Evolutionary conservation across 2,329 filamentous ascomycete species (phyloP), one percentile per base, ranked within the genome.

Genomic region (Fusarium begoniae): DNA sequence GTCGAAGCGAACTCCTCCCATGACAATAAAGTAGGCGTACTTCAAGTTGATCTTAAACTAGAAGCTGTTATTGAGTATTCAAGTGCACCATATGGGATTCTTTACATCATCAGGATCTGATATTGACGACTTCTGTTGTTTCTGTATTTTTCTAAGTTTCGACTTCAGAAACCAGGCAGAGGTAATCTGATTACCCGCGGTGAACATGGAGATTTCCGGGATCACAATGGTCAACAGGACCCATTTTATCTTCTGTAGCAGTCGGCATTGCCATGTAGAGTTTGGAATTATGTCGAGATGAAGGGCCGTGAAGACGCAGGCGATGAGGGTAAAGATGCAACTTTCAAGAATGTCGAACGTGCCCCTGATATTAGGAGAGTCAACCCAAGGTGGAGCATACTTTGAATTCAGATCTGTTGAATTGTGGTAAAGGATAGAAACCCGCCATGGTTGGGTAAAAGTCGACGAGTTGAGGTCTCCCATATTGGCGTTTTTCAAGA

Each of bases 41-140:
- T 55, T 24, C 5, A 64, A 22, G 8, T 55, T 35, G 5, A 64
- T 55, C 1, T 64, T 26, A 6, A 66, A 47, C 63, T 64, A 22
- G 6, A 3, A 1, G 1, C 8, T 20, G 6, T 17, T 17, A 8
- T 14, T 7, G 15, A n/a, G 10, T 5, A 6, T 18, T 22, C 6
- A 2, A 9, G 0, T 2, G 2, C 28, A n/a, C 1, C 2, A 4
- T 4, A 3, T 6, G 4, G 24, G 8, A 2, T 14, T 9, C 9
- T 32, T 13, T 55, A 55, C 47, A 22, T 47, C 26, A 8, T 65
- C 47, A 2, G 9, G 11, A 13, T 9, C 11, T 20, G 38, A 35
- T 1, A 7, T 18, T 0, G 13, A 38, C 4, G 17, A 8, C 7
- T 44, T 38, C 7, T 32, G 50, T 20, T 20, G 17, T 20, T 26